Evolutionary conservation across 441 rosid species (phyloP), one percentile per base, ranked within the genome.

Genomic region (Mallotus japonicus): DNA sequence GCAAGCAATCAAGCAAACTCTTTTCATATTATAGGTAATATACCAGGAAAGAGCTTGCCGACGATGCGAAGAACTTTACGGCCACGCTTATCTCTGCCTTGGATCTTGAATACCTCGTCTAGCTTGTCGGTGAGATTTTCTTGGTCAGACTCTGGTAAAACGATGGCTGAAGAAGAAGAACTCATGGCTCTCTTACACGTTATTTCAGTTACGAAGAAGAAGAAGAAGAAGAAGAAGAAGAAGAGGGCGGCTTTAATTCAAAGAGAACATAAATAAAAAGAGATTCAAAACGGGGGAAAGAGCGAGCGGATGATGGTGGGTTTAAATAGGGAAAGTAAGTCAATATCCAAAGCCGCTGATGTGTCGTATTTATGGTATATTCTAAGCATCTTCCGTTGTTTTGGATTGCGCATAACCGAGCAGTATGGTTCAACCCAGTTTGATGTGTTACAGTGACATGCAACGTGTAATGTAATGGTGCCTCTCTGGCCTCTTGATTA

Each of bases 41-140:
- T 67, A 92, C 97, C 90, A 58, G 94, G 88, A 67, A 90, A 90
- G 82, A 79, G 81, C 68, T 88, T 89, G 9, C 92, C 95, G 74
- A 83, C 76, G 19, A 90, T 72, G 54, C 83, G 90, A 71, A 92
- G 92, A 65, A 92, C 81, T 81, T 88, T 90, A 69, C 82, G 87
- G 78, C 96, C 95, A 8, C 77, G 89, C 80, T 85, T 90, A 64
- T 92, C 97, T 69, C 84, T 82, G 67, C 97, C 97, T 57, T 84
- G 86, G 86, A 89, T 83, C 87, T 85, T 89, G 81, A 92, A 90
- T 71, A 83, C 76, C 42, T 82, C 76, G 28, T 82, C 81, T 62
- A 89, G 88, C 79, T 86, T 89, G 50, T 87, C 88, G 34, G 90
- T 67, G 62, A 88, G 87, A 1, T 77, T 80, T 9, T 78, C 78